Evolutionary conservation across 2,329 filamentous ascomycete genomes (phyloP), one percentile per base, ranked within the genome.

Genomic region (Eurotiales sp.): DNA sequence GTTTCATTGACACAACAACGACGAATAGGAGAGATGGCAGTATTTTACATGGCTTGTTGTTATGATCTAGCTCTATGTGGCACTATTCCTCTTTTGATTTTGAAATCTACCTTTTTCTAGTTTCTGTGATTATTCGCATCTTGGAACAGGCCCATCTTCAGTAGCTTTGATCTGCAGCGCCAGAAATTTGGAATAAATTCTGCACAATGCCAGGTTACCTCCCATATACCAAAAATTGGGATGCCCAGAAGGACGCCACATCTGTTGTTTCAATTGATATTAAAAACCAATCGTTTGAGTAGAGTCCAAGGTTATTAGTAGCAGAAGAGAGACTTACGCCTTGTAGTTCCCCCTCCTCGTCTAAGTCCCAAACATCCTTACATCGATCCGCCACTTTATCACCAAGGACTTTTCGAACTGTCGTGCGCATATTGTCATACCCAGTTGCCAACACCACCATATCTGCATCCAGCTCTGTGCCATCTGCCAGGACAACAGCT

Each of bases 351-450:
- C 75, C 75, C 51, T 78, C 76, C 29, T 70, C 63, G 56, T 85
- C 81, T 52, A 84, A 73, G 0, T 82, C 83, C 81, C 84, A 86
- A 14, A 85, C 77, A 56, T 69, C 81, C 2, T 71, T 70, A 4
- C 83, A 75, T 22, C 74, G 72, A 46, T 82, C 78, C 0, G 81
- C 83, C 8, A 87, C 72, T 15, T 77, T 73, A 25, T 84, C 76
- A 0, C 85, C 86, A 49, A 88, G 75, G 17, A 86, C 78, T 27
- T 74, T 72, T n/a, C 80, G 69, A 1, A 84, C 80, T 17, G 80
- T 79, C 0, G 80, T 83, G 10, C 76, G 73, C 84, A 88, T 89
- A 61, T 86, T 87, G 55, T 84, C 77, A 58, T 85, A 87, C 3
- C 77, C 82, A 0, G 82, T 85, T 0, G 82, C 82, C 37, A 85